A percentile compares a stretch with the other conserved stretches of the same genome.
Evolutionary conservation across 306 rosid species (phyloP).

Genomic region (Castanopsis chinensis): DNA sequence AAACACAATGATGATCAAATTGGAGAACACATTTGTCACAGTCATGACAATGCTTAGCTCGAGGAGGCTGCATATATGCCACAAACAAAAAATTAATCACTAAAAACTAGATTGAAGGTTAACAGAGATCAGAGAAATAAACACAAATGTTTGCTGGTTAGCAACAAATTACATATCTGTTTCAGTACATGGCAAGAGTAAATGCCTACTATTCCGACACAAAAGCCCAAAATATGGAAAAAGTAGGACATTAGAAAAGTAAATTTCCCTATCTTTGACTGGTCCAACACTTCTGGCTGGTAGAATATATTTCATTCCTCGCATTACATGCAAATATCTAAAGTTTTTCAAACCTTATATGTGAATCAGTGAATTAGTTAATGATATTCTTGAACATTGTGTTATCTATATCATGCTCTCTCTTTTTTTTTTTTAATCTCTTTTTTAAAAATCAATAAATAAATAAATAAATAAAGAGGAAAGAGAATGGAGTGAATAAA

Average conservation of each 20-base stretch:
- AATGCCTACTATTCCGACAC: background rate
- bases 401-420: slow-evolving; percentile 4
- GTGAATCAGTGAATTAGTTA: background rate
- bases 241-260: slow-evolving; percentile 16
- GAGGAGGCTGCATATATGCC: slow-evolving; percentile 78
- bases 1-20: slow-evolving; percentile 99
- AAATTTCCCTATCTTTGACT: background rate
- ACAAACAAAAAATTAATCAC: slow-evolving; percentile 18
- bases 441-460: background rate
- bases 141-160: background rate
- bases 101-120: slow-evolving; percentile 7
- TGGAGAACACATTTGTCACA: slow-evolving; percentile 95
- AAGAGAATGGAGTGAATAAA: slow-evolving; percentile 9
- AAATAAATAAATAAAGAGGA: slow-evolving; percentile 15
- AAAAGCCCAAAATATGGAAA: background rate
- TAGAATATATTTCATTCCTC: background rate
- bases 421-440: slow-evolving; percentile 1
- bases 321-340: slow-evolving; percentile 15
- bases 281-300: slow-evolving; percentile 4
- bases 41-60: slow-evolving; percentile 97
- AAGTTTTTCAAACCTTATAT: slow-evolving; percentile 1
- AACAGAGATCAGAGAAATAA: background rate
- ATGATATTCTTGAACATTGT: background rate
- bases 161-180: background rate
- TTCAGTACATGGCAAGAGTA: background rate